Percentiles rank a stretch among this genome's conserved stretches.
phyloP scores from a whole-genome alignment of 306 rosid species.

The Nissolia schottii region DNA sequence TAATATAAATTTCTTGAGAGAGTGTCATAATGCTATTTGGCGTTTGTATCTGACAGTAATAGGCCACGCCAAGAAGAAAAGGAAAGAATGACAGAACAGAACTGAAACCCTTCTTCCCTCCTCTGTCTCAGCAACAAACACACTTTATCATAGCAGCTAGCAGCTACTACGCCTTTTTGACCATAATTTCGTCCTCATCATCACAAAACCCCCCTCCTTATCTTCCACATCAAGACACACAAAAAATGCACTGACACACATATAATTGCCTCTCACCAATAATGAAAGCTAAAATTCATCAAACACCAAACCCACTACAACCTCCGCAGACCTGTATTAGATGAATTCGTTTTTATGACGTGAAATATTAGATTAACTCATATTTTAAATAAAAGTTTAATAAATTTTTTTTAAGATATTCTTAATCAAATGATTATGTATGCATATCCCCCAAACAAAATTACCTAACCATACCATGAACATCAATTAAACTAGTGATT shows the following conservation, averaged over 20 bases:
- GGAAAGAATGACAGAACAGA: constrained; percentile 27
- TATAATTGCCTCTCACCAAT: constrained; percentile 22
- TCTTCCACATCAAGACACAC: constrained; percentile 42
- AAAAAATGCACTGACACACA: constrained; percentile 42
- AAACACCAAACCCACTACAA: constrained; percentile 19
- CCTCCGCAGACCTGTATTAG: no score
- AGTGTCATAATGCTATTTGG: constrained; percentile 28
- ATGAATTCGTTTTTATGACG: no score
- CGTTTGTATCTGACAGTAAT: constrained; percentile 32
- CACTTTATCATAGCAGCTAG: constrained; percentile 17
- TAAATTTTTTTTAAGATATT: no score
- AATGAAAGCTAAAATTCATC: constrained; percentile 27
- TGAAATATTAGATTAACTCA: no score
- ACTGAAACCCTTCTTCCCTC: constrained; percentile 15
- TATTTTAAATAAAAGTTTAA: no score
- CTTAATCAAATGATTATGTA: no score
- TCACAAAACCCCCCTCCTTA: constrained; percentile 33
- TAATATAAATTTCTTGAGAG: constrained; percentile 12
- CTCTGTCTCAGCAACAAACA: not conserved
- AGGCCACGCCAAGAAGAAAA: constrained; percentile 31
- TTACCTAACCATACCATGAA: not conserved
- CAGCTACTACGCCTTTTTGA: constrained; percentile 33
- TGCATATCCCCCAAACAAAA: no score
- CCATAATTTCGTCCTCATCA: constrained; percentile 34
- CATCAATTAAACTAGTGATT: not conserved